Evolutionary conservation across 2,329 filamentous ascomycete genomes (phyloP), one percentile per base, ranked within the genome.

Genomic region (Didymella arachidicola): DNA sequence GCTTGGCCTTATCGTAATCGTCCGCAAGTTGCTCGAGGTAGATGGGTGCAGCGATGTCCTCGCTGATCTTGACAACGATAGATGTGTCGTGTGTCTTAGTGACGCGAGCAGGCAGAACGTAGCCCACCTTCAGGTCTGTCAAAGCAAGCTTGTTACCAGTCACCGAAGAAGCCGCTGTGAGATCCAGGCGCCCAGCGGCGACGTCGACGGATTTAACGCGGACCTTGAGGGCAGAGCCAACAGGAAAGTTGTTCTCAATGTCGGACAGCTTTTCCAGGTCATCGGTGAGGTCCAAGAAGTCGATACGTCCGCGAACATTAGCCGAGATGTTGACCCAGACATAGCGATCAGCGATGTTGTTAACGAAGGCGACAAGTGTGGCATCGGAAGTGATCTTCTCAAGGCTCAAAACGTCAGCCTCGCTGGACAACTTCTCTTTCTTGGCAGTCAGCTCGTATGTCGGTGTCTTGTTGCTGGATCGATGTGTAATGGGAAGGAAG

Each of bases 321-420:
- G 95, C 93, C 1, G 93, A 92, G 22, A 99, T 79, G 71, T 93
- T 97, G 44, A 96, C 89, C 94, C 95, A 98, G 22, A 97, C 83
- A 71, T 86, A 91, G 64, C 91, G 88, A 27, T 91, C 84, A 22
- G 86, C 86, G 61, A 94, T 83, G 72, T 97, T 98, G 82, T 98
- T 99, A 73, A 99, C 87, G 72, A 94, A 98, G 1, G 90, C 93
- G 49, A 96, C 77, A 77, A 91, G 87, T 2, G 84, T 86, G 18
- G 89, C 88, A 18, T 90, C 93, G 49, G 86, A 80, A 68, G 89
- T 83, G 61, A 99, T 80, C 59, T 91, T 86, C 26, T 91, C 87
- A 30, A 97, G 80, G 7, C 87, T 87, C 44, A 97, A 80, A 1
- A 88, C 80, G 52, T 87, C 82, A 39, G 88, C 76, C 58, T 90